Base-by-base conservation (phyloP, 306 rosid genomes). In the Lagenaria siceraria region DNA sequence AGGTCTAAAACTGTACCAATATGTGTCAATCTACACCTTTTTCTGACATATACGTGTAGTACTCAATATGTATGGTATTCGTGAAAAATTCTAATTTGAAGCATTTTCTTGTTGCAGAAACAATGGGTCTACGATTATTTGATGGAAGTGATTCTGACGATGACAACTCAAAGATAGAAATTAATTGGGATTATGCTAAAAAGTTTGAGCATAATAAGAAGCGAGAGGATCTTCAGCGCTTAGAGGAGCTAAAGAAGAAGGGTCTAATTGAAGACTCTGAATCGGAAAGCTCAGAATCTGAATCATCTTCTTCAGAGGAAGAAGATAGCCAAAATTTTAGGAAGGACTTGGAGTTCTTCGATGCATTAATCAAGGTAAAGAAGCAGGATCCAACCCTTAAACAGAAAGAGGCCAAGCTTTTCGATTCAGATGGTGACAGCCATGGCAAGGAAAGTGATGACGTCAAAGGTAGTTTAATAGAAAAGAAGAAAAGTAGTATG, bases 221-320 rank as follows among this genome's bases (percentile, higher is more conserved):
- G 88, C 87, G 97, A 17, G 96, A 92, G 86, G 97, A 81, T 54
- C 97, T 95, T 66, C 96, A 95, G 8, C 90, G 93, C 10, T 88
- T 78, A 25, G 92, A 88, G 79, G 98, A 90, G 80, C 78, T 92
- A 14, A 87, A 89, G 87, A 90, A 88, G 96, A 91, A 85, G 78
- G 98, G 97, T 18, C 61, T 82, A 33, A 56, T 90, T 31, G 61
- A 56, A 65, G 78, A 78, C 42, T 86, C 87, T 38, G 85, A 61
- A 51, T 78, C 75, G 8, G 90, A 76, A 54, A 87, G 82, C 38
- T 84, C 87, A 15, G 85, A 79, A 43, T 83, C 86, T 1, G 89
- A 70, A 72, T 77, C 84, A 21, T 85, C 77, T 66, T 85, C 84
- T 29, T 69, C 79, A 43, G 83, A 79, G 19, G 89, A 81, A 6